Evolutionary conservation across 2,329 filamentous ascomycete species (phyloP).

Genomic region (Cladosporium colombiae): DNA sequence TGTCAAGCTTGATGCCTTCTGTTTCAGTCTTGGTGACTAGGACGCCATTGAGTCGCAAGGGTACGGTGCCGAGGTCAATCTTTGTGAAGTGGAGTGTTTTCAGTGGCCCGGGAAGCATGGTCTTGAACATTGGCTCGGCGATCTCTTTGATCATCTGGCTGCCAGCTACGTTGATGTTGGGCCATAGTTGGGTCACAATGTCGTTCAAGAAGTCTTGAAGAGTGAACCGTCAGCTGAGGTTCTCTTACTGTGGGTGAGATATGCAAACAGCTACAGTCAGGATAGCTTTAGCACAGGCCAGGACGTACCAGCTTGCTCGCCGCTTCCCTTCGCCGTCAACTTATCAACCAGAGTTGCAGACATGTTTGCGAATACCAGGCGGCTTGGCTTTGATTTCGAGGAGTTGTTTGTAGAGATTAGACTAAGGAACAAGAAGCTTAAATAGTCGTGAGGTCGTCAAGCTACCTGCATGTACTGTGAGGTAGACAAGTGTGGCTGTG

Average conservation of each 20-base stretch:
- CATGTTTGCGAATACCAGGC: constrained; percentile 3
- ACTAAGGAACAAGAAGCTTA: background rate
- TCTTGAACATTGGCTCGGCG: constrained; percentile 51
- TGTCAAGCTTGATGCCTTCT: constrained; percentile 51
- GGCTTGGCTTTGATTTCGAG: background rate
- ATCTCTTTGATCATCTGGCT: constrained; percentile 49
- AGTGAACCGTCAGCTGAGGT: constrained; percentile 5
- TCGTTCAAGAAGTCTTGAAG: constrained; percentile 51
- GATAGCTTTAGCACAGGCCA: background rate
- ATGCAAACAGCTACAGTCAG: background rate
- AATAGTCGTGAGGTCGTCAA: constrained; percentile 7
- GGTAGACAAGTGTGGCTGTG: constrained; percentile 14
- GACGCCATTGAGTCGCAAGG: constrained; percentile 45
- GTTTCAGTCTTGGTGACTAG: constrained; percentile 49
- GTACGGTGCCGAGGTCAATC: constrained; percentile 48
- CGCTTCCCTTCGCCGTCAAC: constrained; percentile 45
- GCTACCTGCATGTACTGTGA: constrained; percentile 5
- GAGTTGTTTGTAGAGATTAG: background rate
- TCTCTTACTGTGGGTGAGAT: too few species aligned
- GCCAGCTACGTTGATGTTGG: constrained; percentile 50
- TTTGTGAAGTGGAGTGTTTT: constrained; percentile 48
- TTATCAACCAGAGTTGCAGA: constrained; percentile 41
- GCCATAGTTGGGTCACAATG: constrained; percentile 51
- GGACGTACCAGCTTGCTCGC: constrained; percentile 42
- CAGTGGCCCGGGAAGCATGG: constrained; percentile 50